These are phyloP conservation scores for Gossypium schwendimanii DNA, from an alignment of 441 rosid species.

Conservation along the genomic window DNA sequence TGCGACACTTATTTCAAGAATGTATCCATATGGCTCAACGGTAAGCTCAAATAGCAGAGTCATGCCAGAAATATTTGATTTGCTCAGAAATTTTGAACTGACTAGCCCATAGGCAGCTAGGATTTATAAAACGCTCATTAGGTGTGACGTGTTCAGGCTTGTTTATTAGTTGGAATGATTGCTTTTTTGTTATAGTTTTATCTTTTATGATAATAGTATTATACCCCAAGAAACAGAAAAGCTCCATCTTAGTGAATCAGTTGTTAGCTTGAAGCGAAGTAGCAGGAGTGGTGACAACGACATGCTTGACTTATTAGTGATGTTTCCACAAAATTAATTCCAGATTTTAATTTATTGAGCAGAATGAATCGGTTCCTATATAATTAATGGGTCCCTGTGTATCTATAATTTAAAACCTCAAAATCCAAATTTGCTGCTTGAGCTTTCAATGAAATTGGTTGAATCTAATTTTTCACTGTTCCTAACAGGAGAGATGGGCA, in stretches of 20 bases:
- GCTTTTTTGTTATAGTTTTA: background rate
- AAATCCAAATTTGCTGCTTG: conserved; percentile 2
- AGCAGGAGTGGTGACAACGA: background rate
- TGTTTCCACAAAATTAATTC: conserved; percentile 3
- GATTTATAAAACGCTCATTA: background rate
- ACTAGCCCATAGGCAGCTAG: background rate
- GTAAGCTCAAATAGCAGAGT: conserved; percentile 6
- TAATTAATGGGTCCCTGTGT: background rate
- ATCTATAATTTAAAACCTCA: conserved; percentile 8
- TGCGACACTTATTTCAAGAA: conserved; percentile 3
- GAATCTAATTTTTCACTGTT: background rate
- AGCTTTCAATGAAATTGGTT: background rate
- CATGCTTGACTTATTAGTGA: background rate
- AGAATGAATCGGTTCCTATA: background rate
- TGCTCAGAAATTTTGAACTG: conserved; percentile 2
- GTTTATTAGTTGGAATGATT: background rate
- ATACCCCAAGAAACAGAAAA: background rate
- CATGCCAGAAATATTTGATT: background rate
- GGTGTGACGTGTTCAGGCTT: background rate
- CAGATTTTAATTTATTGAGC: conserved; percentile 4
- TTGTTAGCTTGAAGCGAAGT: background rate
- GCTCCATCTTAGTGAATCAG: background rate
- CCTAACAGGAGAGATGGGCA: conserved; percentile 3
- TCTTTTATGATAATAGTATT: background rate
- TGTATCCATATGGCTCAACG: background rate